Percentiles rank a stretch among this genome's conserved stretches.
Conservation (phyloP, 257 asterid genomes). For the Sherardia arvensis region DNA sequence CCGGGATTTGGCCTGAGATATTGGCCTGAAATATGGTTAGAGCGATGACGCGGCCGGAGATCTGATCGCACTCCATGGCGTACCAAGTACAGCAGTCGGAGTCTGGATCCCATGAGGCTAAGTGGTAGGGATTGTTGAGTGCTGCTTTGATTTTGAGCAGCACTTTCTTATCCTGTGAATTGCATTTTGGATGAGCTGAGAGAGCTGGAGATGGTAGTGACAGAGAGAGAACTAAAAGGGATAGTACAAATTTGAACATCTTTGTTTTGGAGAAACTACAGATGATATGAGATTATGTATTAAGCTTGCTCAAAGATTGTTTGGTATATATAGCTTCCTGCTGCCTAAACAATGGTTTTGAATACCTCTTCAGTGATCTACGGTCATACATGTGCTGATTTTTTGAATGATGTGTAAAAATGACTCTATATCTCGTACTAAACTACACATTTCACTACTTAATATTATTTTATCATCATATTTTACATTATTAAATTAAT, state of each 20-base stretch:
- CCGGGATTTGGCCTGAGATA: conserved; percentile 44
- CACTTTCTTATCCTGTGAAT: conserved; percentile 50
- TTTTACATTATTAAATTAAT: no score
- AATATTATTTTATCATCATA: no score
- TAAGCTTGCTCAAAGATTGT: background rate
- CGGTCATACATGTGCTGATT: no score
- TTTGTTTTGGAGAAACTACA: background rate
- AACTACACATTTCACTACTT: no score
- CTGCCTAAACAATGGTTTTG: background rate
- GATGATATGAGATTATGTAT: background rate
- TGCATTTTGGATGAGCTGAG: conserved; percentile 21
- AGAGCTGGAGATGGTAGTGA: conserved; percentile 6
- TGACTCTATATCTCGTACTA: no score
- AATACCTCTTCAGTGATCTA: no score
- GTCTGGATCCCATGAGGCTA: conserved; percentile 45
- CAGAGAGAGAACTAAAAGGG: conserved; percentile 1
- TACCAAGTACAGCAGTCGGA: conserved; percentile 54
- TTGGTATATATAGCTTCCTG: background rate
- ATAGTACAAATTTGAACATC: background rate
- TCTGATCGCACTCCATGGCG: conserved; percentile 26
- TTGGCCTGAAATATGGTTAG: conserved; percentile 23
- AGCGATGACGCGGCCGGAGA: conserved; percentile 30
- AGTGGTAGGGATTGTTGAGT: conserved; percentile 32
- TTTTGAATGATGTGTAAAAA: no score
- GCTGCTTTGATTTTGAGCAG: conserved; percentile 44